Evolutionary conservation across 169 alveolate species (phyloP).

Genomic region (Plasmodium billcollinsi): DNA sequence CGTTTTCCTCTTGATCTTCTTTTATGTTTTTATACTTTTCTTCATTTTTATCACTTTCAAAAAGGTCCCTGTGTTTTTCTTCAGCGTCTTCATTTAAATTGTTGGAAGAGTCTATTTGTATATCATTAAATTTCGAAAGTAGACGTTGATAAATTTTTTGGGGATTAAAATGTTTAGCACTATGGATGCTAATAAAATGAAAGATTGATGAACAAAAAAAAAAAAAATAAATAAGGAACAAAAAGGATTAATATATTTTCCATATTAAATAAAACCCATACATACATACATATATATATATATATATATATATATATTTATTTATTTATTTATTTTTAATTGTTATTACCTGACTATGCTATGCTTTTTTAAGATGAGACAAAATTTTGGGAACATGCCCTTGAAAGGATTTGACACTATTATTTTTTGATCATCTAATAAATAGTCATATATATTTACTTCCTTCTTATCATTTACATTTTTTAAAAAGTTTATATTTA

Average conservation of each 20-base stretch:
- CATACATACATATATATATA: too few species aligned
- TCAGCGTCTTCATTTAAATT: not conserved
- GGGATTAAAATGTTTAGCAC: too few species aligned
- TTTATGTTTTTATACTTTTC: not conserved
- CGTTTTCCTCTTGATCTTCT: not conserved
- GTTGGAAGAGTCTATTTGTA: not conserved
- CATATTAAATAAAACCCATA: too few species aligned
- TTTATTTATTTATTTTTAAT: not conserved
- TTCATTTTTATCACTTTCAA: slow-evolving; percentile 3
- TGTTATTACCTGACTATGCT: not conserved
- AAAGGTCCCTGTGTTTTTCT: not conserved
- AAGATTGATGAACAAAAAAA: not conserved
- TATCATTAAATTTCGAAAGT: too few species aligned
- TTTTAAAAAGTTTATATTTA: slow-evolving; percentile 39
- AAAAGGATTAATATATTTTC: not conserved
- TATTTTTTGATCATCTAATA: slow-evolving; percentile 31
- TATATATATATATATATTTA: too few species aligned
- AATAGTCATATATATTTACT: not conserved
- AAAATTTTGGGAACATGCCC: slow-evolving; percentile 35
- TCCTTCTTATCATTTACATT: not conserved
- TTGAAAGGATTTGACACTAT: slow-evolving; percentile 46
- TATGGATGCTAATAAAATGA: too few species aligned
- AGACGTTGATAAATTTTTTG: too few species aligned
- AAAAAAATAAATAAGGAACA: not conserved
- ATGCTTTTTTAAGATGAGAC: slow-evolving; percentile 22